Evolutionary conservation across 192 early-diverging fungal species (phyloP).

Genomic region (Lobosporangium transversale): DNA sequence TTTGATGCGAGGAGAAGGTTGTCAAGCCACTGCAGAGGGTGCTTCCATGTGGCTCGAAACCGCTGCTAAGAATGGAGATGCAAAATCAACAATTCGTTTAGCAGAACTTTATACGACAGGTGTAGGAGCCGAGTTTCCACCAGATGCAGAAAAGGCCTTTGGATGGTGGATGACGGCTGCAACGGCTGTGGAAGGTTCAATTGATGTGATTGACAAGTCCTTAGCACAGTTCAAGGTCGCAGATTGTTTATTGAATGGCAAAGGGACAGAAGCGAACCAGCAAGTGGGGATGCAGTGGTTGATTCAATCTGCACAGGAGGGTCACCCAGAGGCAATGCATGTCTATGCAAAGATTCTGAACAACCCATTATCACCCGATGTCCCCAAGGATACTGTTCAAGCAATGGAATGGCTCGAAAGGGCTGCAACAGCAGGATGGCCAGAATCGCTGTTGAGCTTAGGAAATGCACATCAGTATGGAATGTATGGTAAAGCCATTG

Average conservation of each 20-base stretch:
- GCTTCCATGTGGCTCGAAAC: conserved; percentile 53
- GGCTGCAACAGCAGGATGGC: conserved; percentile 49
- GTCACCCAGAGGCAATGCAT: conserved; percentile 52
- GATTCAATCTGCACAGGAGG: conserved; percentile 47
- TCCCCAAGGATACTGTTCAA: conserved; percentile 25
- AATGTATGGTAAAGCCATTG: conserved; percentile 48
- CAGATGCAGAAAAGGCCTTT: conserved; percentile 52
- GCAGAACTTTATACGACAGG: conserved; percentile 44
- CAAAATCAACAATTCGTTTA: conserved; percentile 45
- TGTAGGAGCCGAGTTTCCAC: conserved; percentile 26
- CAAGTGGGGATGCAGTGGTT: conserved; percentile 51
- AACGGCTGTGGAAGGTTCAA: conserved; percentile 40
- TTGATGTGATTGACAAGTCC: conserved; percentile 55
- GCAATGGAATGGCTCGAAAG: conserved; percentile 52
- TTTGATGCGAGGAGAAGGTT: conserved; percentile 48
- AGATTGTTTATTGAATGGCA: conserved; percentile 61
- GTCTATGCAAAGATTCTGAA: conserved; percentile 37
- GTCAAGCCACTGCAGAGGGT: conserved; percentile 50
- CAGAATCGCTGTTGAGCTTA: conserved; percentile 45
- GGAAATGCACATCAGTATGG: conserved; percentile 53
- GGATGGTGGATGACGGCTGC: conserved; percentile 53
- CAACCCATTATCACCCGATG: conserved; percentile 34
- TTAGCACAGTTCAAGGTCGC: conserved; percentile 74
- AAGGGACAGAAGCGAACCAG: conserved; percentile 53
- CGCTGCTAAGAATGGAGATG: conserved; percentile 48